phyloP scores from a whole-genome alignment of 2,329 filamentous ascomycete genomes.

The Venturia asperata region DNA sequence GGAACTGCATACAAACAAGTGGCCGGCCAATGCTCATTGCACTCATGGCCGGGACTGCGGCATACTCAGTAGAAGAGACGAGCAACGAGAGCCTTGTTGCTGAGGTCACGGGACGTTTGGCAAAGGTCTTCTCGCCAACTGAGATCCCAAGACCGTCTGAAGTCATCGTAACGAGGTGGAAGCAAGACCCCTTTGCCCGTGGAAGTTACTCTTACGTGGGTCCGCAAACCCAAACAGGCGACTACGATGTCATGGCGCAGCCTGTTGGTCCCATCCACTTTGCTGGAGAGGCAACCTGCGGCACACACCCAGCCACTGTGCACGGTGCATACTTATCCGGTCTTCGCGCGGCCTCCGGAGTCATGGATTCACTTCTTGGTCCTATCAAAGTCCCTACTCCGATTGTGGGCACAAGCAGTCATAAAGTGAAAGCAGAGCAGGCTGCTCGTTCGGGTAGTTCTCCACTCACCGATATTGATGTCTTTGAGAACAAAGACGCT shows the following conservation, averaged over 20 bases:
- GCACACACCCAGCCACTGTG: slow-evolving; percentile 91
- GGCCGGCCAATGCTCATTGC: slow-evolving; percentile 80
- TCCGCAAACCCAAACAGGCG: slow-evolving; percentile 69
- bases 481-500: not conserved
- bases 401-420: slow-evolving; percentile 54
- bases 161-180: slow-evolving; percentile 87
- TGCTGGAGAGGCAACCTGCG: slow-evolving; percentile 92
- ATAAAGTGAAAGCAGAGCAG: slow-evolving; percentile 12
- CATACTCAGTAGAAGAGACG: slow-evolving; percentile 74
- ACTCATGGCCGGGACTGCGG: slow-evolving; percentile 92
- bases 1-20: slow-evolving; percentile 86
- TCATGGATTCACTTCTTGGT: slow-evolving; percentile 73
- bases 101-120: slow-evolving; percentile 74
- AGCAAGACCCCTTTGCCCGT: slow-evolving; percentile 78
- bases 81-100: slow-evolving; percentile 67
- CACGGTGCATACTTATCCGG: slow-evolving; percentile 95
- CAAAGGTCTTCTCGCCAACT: slow-evolving; percentile 59
- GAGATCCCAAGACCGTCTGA: slow-evolving; percentile 72
- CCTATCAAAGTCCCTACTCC: slow-evolving; percentile 71
- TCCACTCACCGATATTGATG: not conserved
- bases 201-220: slow-evolving; percentile 95
- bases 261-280: slow-evolving; percentile 85
- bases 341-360: slow-evolving; percentile 77
- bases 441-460: not conserved
- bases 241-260: slow-evolving; percentile 87